Conservation (phyloP, 179 eudicot genomes). For the Silene noctiflora region DNA sequence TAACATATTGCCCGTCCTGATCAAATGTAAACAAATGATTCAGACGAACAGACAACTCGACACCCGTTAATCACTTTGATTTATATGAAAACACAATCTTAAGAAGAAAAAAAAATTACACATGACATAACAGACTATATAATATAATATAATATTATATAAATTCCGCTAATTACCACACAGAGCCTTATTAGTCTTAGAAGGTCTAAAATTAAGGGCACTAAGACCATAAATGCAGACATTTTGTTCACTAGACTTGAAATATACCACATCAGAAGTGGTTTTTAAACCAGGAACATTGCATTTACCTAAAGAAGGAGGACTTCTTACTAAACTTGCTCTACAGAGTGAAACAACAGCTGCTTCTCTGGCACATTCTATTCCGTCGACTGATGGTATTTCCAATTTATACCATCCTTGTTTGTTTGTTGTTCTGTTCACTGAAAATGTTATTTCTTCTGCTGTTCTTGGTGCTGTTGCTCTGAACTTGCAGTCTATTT, state of each 20-base stretch:
- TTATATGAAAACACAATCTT: not conserved
- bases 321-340: conserved; percentile 53
- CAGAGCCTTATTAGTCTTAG: conserved; percentile 42
- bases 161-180: conserved; percentile 40
- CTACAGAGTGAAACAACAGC: conserved; percentile 53
- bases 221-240: conserved; percentile 68
- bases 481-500: conserved; percentile 75
- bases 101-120: not conserved
- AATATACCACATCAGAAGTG: conserved; percentile 59
- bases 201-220: conserved; percentile 68
- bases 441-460: conserved; percentile 75
- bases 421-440: conserved; percentile 76
- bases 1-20: not conserved
- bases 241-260: conserved; percentile 62
- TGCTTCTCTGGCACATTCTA: conserved; percentile 65
- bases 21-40: no score
- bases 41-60: conserved; percentile 1
- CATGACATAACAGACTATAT: not conserved
- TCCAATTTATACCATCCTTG: conserved; percentile 64
- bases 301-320: conserved; percentile 54
- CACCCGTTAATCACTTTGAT: conserved; percentile 13
- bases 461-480: conserved; percentile 63
- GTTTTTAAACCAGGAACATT: conserved; percentile 61
- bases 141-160: not conserved
- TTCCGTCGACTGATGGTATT: conserved; percentile 74